Conservation (phyloP, 2,329 filamentous ascomycete genomes). For the Salinomyces thailandicus region DNA sequence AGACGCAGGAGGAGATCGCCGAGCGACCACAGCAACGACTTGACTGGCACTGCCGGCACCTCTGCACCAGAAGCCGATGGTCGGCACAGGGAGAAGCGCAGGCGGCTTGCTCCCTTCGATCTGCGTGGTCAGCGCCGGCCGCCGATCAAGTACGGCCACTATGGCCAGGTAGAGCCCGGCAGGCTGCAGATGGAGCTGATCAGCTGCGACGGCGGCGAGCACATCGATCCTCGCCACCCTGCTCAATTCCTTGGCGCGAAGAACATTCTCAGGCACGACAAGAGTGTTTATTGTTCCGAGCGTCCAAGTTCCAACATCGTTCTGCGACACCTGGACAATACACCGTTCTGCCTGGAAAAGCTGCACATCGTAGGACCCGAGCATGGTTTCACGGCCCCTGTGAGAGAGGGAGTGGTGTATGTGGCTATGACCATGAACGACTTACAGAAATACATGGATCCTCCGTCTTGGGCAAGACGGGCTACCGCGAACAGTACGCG, state of each 20-base stretch:
- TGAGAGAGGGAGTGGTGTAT: constrained; percentile 88
- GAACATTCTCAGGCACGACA: constrained; percentile 74
- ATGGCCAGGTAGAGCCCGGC: constrained; percentile 77
- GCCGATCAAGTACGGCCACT: constrained; percentile 67
- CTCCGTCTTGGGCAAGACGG: constrained; percentile 17
- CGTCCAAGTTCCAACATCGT: constrained; percentile 81
- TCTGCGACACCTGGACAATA: constrained; percentile 66
- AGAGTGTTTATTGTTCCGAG: constrained; percentile 81
- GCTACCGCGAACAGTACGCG: constrained; percentile 17
- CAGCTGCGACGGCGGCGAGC: constrained; percentile 74
- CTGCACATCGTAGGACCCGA: constrained; percentile 79
- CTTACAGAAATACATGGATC: constrained; percentile 43
- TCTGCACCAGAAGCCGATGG: constrained; percentile 11
- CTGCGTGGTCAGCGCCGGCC: constrained; percentile 11
- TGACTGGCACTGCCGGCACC: background rate
- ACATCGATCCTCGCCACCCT: constrained; percentile 38
- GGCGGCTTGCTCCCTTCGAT: constrained; percentile 30
- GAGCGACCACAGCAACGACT: constrained; percentile 8
- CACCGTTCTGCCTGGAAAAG: constrained; percentile 73
- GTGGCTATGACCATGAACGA: constrained; percentile 77
- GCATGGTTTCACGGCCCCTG: constrained; percentile 73
- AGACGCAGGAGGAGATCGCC: constrained; percentile 10
- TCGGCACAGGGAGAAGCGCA: constrained; percentile 22
- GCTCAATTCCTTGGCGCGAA: constrained; percentile 55
- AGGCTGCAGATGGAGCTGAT: constrained; percentile 75